These are phyloP conservation scores for Anisogramma anomala DNA, from an alignment of 2,329 filamentous ascomycete genomes.

Conservation along the genomic window DNA sequence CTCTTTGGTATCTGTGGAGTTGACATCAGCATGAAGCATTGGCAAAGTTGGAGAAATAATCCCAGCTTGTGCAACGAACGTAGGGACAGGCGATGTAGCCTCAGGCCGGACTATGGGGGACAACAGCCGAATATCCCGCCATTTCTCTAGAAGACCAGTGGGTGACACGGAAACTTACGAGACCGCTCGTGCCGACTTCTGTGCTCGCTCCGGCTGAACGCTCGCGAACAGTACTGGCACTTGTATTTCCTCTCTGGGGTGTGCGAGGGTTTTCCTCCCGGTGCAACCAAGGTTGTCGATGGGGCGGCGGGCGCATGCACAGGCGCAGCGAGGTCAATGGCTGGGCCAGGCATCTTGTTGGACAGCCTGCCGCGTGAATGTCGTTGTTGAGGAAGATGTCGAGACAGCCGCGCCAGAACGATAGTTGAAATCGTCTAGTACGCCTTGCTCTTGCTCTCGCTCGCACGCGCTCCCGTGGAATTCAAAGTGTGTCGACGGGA, in stretches of 20 bases:
- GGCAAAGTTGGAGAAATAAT: not conserved
- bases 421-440: slow-evolving; percentile 48
- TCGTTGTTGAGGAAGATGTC: slow-evolving; percentile 17
- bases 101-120: not conserved
- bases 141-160: not conserved
- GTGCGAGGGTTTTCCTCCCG: slow-evolving; percentile 58
- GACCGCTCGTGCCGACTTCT: slow-evolving; percentile 93
- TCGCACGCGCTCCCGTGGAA: slow-evolving; percentile 54
- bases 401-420: slow-evolving; percentile 32
- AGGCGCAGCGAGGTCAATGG: slow-evolving; percentile 40
- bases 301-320: slow-evolving; percentile 53
- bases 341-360: slow-evolving; percentile 57
- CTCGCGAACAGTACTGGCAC: slow-evolving; percentile 95
- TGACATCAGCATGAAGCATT: too few species aligned
- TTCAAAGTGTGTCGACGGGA: slow-evolving; percentile 59
- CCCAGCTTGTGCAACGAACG: slow-evolving; percentile 6
- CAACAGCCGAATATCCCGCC: too few species aligned
- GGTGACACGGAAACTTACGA: slow-evolving; percentile 57
- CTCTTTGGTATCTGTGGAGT: slow-evolving; percentile 89
- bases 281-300: slow-evolving; percentile 42
- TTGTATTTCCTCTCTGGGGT: slow-evolving; percentile 98
- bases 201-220: slow-evolving; percentile 95
- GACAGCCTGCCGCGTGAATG: slow-evolving; percentile 24
- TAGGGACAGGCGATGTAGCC: not conserved
- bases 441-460: slow-evolving; percentile 30